Conservation (phyloP, 225 moss, liverwort and hornwort genomes). For the Sphagnum tenellum region DNA sequence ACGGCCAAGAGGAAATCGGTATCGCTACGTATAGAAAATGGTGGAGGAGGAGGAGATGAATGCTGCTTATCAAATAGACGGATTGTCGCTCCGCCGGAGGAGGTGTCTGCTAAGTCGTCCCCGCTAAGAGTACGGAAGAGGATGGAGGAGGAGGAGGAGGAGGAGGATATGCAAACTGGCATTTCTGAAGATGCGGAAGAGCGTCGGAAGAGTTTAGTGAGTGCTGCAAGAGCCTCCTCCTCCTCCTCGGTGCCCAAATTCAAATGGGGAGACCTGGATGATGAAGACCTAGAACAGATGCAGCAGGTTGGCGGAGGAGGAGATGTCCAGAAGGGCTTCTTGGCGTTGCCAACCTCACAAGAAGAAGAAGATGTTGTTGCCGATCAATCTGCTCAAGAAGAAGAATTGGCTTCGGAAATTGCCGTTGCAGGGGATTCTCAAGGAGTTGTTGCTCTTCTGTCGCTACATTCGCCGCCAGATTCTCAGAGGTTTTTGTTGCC, state of each 20-base stretch:
- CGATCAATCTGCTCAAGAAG: no score
- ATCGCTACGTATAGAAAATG: no score
- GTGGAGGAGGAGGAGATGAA: no score
- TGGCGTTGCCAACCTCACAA: no score
- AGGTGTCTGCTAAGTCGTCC: no score
- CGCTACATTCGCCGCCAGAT: slow-evolving; percentile 2
- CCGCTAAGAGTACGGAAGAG: no score
- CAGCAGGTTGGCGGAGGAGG: slow-evolving; percentile 4
- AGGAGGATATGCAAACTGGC: slow-evolving; percentile 9
- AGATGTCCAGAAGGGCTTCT: no score
- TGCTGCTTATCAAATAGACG: no score
- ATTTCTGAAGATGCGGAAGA: slow-evolving; percentile 15
- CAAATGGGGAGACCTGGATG: slow-evolving; percentile 21
- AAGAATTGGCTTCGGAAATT: neutral
- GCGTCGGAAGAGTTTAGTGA: slow-evolving; percentile 16
- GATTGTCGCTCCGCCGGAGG: no score
- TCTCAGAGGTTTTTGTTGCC: slow-evolving; percentile 14
- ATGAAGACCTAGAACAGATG: slow-evolving; percentile 15
- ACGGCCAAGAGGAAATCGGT: no score
- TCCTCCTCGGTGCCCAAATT: slow-evolving; percentile 14
- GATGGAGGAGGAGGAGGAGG: neutral
- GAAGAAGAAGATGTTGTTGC: no score
- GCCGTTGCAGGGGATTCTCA: slow-evolving; percentile 4
- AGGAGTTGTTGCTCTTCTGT: slow-evolving; percentile 6
- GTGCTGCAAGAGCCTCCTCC: slow-evolving; percentile 13